Evolutionary conservation across 1,284 basidiomycete genomes (phyloP).

Genomic region (Kalmanozyma brasiliensis): DNA sequence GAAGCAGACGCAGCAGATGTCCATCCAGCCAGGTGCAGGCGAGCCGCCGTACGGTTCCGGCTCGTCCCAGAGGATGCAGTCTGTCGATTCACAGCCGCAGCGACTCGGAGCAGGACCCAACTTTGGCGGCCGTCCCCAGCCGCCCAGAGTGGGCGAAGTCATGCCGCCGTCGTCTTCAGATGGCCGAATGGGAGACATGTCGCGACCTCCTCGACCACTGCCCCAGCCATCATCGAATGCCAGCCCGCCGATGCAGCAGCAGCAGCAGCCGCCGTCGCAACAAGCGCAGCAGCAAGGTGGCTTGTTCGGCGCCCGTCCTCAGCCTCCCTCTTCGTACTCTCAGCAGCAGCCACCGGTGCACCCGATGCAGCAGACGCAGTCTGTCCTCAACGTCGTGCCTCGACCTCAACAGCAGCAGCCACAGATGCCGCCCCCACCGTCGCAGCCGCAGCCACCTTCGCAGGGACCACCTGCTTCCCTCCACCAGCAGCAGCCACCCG

Average conservation of each 20-base stretch:
- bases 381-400: slow-evolving; percentile 11
- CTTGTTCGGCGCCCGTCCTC: slow-evolving; percentile 38
- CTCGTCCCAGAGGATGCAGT: slow-evolving; percentile 30
- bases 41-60: slow-evolving; percentile 13
- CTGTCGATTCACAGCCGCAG: slow-evolving; percentile 26
- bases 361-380: slow-evolving; percentile 22
- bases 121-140: slow-evolving; percentile 36
- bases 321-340: slow-evolving; percentile 21
- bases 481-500: slow-evolving; percentile 9
- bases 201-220: slow-evolving; percentile 48
- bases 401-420: slow-evolving; percentile 7
- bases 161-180: slow-evolving; percentile 22
- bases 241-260: slow-evolving; percentile 35
- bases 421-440: slow-evolving; percentile 8
- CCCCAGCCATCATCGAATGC: slow-evolving; percentile 37
- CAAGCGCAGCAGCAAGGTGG: slow-evolving; percentile 3
- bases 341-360: slow-evolving; percentile 16
- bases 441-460: slow-evolving; percentile 11
- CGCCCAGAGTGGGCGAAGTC: slow-evolving; percentile 25
- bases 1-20: slow-evolving; percentile 59
- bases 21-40: slow-evolving; percentile 22
- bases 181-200: slow-evolving; percentile 27
- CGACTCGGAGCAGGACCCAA: slow-evolving; percentile 27
- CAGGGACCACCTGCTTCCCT: background rate
- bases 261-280: slow-evolving; percentile 5